Conservation (phyloP, 2,329 filamentous ascomycete species). For the Penicillium sp. region DNA sequence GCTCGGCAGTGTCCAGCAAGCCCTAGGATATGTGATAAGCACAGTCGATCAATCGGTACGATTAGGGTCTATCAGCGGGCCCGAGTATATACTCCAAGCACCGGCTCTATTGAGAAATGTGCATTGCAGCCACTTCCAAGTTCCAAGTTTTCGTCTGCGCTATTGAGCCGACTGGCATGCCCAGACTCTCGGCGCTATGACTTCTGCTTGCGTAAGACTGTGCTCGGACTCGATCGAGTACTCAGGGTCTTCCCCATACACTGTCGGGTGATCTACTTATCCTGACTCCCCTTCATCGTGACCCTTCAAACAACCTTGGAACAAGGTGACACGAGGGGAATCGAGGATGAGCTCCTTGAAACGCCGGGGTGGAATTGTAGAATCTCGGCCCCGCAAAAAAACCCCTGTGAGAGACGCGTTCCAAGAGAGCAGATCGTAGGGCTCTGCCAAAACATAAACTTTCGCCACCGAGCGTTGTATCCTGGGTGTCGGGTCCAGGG, state of each 20-base stretch:
- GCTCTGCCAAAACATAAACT: slow-evolving; percentile 10
- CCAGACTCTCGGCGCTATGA: slow-evolving; percentile 10
- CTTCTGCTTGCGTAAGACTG: neutral
- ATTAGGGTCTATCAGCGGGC: slow-evolving; percentile 1
- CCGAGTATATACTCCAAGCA: neutral
- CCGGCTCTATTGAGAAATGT: slow-evolving; percentile 9
- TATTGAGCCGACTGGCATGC: slow-evolving; percentile 19
- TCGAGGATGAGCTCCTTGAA: slow-evolving; percentile 1
- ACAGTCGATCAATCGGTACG: slow-evolving; percentile 3
- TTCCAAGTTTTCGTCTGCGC: neutral
- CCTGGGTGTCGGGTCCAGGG: slow-evolving; percentile 18
- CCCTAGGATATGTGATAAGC: slow-evolving; percentile 6
- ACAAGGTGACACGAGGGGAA: slow-evolving; percentile 5
- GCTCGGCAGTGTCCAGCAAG: slow-evolving; percentile 12
- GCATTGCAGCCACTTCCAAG: slow-evolving; percentile 5
- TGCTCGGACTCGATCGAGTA: neutral
- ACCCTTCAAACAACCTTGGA: neutral
- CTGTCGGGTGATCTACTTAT: neutral
- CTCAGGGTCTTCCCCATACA: neutral
- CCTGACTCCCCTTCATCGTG: slow-evolving; percentile 1
- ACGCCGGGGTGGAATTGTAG: neutral
- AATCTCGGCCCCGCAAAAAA: slow-evolving; percentile 1
- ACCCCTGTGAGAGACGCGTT: neutral
- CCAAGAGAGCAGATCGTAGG: slow-evolving; percentile 4
- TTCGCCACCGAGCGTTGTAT: slow-evolving; percentile 11